Percentiles rank a stretch among this genome's conserved stretches.
Conservation (phyloP, 2,329 filamentous ascomycete species). For the Aspergillus texensis region DNA sequence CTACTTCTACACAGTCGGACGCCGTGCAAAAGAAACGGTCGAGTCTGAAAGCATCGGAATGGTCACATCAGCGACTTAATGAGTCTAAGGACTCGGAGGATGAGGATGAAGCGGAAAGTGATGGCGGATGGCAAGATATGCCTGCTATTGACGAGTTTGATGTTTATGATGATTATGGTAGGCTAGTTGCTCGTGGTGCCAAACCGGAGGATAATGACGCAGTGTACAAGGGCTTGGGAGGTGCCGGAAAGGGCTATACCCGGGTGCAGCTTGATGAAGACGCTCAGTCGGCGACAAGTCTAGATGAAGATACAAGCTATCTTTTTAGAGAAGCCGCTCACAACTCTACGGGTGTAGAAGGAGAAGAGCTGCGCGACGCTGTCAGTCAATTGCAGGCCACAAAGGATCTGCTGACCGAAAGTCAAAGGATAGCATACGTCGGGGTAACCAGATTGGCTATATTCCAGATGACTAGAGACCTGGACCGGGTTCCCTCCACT, state of each 20-base stretch:
- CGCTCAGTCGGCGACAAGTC: constrained; percentile 86
- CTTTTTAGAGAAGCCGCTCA: constrained; percentile 76
- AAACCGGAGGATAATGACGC: constrained; percentile 69
- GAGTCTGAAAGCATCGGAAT: constrained; percentile 67
- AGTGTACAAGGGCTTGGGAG: constrained; percentile 76
- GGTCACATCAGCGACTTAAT: constrained; percentile 82
- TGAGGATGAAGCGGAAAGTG: constrained; percentile 57
- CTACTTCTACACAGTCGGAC: constrained; percentile 16
- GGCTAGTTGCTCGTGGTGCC: constrained; percentile 79
- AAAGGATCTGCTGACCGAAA: constrained; percentile 91
- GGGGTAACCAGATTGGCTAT: constrained; percentile 83
- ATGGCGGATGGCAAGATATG: constrained; percentile 83
- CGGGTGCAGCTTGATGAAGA: constrained; percentile 95
- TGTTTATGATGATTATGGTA: constrained; percentile 93
- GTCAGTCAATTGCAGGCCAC: constrained; percentile 92
- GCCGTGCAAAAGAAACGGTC: constrained; percentile 26
- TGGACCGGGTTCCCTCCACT: constrained; percentile 61
- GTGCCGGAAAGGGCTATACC: constrained; percentile 93
- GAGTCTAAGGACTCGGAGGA: constrained; percentile 46
- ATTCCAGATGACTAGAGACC: constrained; percentile 71
- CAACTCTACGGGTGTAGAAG: constrained; percentile 65
- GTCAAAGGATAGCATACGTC: constrained; percentile 94
- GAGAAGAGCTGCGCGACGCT: constrained; percentile 83
- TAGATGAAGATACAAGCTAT: constrained; percentile 97
- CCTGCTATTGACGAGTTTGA: constrained; percentile 90